phyloP scores from a whole-genome alignment of 768 basidiomycete genomes.

The Leccinellum albellum region DNA sequence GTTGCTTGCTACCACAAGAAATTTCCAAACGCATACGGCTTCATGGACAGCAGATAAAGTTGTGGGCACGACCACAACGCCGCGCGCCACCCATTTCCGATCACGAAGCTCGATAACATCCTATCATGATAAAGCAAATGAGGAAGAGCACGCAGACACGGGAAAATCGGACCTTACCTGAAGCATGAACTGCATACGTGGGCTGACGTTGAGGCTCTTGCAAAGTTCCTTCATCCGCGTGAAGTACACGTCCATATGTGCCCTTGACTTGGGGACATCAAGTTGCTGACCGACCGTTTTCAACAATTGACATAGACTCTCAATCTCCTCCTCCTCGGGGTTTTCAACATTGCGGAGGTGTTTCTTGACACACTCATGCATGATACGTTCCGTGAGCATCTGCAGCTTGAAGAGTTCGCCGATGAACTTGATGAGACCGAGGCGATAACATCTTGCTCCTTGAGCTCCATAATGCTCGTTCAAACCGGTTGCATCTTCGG shows the following conservation, averaged over 20 bases:
- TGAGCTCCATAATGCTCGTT: conserved; percentile 95
- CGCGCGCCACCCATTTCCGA: conserved; percentile 75
- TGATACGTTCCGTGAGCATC: conserved; percentile 96
- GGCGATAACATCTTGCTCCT: conserved; percentile 95
- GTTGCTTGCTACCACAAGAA: background rate
- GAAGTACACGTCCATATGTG: conserved; percentile 92
- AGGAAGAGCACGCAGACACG: background rate
- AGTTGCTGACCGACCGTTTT: conserved; percentile 82
- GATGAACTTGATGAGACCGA: conserved; percentile 96
- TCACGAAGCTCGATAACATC: conserved; percentile 88
- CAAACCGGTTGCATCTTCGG: conserved; percentile 84
- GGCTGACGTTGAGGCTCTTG: conserved; percentile 68
- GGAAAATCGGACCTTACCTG: conserved; percentile 54
- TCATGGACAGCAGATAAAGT: conserved; percentile 89
- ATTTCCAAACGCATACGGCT: conserved; percentile 49
- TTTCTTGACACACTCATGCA: conserved; percentile 98
- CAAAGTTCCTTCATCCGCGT: conserved; percentile 79
- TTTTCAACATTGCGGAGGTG: conserved; percentile 88
- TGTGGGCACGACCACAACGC: conserved; percentile 69
- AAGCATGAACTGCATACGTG: conserved; percentile 96
- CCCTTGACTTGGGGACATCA: conserved; percentile 76
- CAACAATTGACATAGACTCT: conserved; percentile 89
- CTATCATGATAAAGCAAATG: conserved; percentile 39
- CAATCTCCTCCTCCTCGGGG: conserved; percentile 97
- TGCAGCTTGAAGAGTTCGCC: conserved; percentile 98